Base-by-base conservation (phyloP, 2,329 filamentous ascomycete genomes). In the Graphilbum sp. region DNA sequence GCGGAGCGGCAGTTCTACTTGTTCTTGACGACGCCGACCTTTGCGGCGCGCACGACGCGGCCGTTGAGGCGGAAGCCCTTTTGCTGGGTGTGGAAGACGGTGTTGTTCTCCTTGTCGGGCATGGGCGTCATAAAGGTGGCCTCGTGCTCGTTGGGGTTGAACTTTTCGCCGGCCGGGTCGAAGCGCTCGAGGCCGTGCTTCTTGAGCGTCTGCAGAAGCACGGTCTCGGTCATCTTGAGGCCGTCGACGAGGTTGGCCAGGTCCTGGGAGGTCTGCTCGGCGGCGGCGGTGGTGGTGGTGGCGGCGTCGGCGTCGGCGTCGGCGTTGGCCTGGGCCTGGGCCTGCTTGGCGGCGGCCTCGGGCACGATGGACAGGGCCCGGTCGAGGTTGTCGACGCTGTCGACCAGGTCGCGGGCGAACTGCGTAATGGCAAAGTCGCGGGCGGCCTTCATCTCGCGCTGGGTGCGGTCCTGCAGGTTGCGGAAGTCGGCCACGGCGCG, bases 61-160 rank as follows among this genome's bases (percentile, higher is more conserved):
- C 88, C 87, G 56, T 98, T 96, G 46, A 96, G 73, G 61, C 75
- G 76, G 67, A 94, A 98, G 38, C 90, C 90, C 69, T 94, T 96
- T 61, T 84, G 83, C 69, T 96, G 88, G 36, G 85, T 85, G 57
- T 79, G 76, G 64, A 96, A 90, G 53, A 95, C 83, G 40, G 76
- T 81, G 50, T 84, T 85, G 53, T 96, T 76, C 59, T 94, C 81
- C 69, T 93, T 92, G 49, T 75, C 86, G 38, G 77, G 71, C 64
- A 85, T 75, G 32, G 86, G 84, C 10, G 84, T 76, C 78, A 92
- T 87, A 63, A 96, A 96, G 18, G 84, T 90, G 29, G 90, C 90
- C 68, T 98, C 90, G 58, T 96, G 90, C 60, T 83, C 71, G 61
- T 95, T 95, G 47, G 90, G 87, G 64, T 98, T 80, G 67, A 98